Base-by-base conservation (phyloP, 2,329 filamentous ascomycete species). In the Apiospora phragmitis region DNA sequence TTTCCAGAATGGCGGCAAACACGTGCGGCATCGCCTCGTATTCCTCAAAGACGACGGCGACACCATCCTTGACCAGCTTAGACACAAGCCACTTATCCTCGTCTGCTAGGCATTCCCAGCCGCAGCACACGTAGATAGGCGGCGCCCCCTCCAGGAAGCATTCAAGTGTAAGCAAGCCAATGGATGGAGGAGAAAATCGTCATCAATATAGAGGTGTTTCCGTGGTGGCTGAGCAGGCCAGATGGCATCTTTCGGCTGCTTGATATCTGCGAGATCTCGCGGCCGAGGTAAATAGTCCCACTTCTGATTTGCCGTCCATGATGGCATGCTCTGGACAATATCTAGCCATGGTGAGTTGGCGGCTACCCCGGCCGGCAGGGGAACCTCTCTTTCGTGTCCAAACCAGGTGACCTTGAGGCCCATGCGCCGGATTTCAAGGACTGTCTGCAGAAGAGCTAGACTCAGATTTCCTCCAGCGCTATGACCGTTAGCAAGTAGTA, bases 21-120 rank as follows among this genome's bases (percentile, higher is more conserved):
- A 89, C 90, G 80, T 95, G 93, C 69, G 93, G 92, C 93, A 95
- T 95, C 3, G 89, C 91, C 79, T 94, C 91, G 78, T 90, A 96
- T 80, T 94, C 89, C 78, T 93, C 89, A 76, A 90, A 92, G 4
- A 89, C 84, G 0, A 95, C 88, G 0, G 76, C 77, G 0, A 91
- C 91, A 6, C 88, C 89, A 65, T 92, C 88, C 9, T 76, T 73
- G 21, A 83, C 83, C 14, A 93, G 83, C 49, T 86, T 85, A 51
- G 82, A 80, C 0, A 90, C 92, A 2, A 93, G 77, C 68, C 89
- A 88, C 73, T 85, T 86, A 71, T 85, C 86, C 79, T 94, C 92
- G 78, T 94, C 92, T 1, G 87, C 84, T 12, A 95, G 84, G 74
- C 92, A 86, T 81, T 96, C 93, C 83, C 92, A 89, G 0, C 93